Percentiles rank a stretch among this genome's conserved stretches.
Evolutionary conservation across 495 filamentous ascomycete species (phyloP).

Genomic region (Penicillium antarcticum): DNA sequence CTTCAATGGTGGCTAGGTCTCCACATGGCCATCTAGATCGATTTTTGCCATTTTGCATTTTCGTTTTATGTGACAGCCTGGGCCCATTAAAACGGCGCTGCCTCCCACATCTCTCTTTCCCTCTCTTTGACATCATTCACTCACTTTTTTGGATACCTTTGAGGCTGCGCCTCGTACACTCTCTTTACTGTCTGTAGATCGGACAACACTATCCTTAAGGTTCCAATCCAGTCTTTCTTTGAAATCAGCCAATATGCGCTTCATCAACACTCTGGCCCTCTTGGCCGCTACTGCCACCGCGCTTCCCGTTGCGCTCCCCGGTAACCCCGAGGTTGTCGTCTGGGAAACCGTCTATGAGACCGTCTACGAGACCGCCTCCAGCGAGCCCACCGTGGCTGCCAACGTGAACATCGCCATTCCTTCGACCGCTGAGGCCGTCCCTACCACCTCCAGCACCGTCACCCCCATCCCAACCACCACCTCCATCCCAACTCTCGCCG

Average conservation of each 20-base stretch:
- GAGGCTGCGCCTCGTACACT: slow-evolving; percentile 5
- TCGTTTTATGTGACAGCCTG: no score
- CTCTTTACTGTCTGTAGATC: slow-evolving; percentile 10
- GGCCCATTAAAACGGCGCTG: slow-evolving; percentile 2
- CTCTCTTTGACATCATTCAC: slow-evolving; percentile 3
- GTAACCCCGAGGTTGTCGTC: not conserved
- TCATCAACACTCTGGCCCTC: slow-evolving; percentile 1
- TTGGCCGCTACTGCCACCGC: slow-evolving; percentile 2
- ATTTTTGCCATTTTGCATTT: no score
- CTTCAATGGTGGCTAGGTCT: not conserved
- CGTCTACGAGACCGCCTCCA: not conserved
- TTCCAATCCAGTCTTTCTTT: not conserved
- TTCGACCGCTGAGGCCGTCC: not conserved
- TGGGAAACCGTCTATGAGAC: slow-evolving; percentile 6
- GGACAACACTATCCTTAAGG: not conserved
- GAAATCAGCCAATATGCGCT: slow-evolving; percentile 5
- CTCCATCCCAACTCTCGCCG: not conserved
- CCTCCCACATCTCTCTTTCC: not conserved
- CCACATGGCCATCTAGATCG: slow-evolving; percentile 1
- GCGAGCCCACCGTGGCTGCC: not conserved
- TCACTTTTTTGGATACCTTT: slow-evolving; percentile 3
- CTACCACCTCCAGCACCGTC: not conserved
- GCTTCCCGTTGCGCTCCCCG: not conserved
- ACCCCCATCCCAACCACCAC: not conserved
- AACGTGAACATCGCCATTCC: slow-evolving; percentile 1